Evolutionary conservation across 2,329 filamentous ascomycete genomes (phyloP), one percentile per base, ranked within the genome.

Genomic region (Ophiostoma ulmi): DNA sequence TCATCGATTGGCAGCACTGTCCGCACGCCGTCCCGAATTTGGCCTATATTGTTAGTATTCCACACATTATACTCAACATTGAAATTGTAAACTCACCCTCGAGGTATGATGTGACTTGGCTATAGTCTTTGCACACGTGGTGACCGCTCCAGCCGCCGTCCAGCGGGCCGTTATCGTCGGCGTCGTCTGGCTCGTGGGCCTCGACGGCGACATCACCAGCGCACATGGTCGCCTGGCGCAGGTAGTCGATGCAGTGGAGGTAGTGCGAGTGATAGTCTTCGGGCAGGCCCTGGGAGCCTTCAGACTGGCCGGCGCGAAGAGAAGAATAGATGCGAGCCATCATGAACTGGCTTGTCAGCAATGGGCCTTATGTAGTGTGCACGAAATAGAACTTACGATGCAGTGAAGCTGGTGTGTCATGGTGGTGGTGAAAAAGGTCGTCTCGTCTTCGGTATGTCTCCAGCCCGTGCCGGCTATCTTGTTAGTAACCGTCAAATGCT

Each of bases 391-490:
- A 69, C 78, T 70, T 74, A 81, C 79, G 0, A 81, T 76, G 69
- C 80, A 81, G 71, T 81, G 80, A 39, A 81, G 74, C 73, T 81
- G 79, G 73, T 81, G 80, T 11, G 80, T 81, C 73, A 80, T 78
- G 3, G 80, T 79, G 2, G 79, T 81, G 1, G 80, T 81, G 71
- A 80, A 81, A 61, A 80, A 80, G 1, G 78, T 79, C 72, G 77
- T 77, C 39, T 78, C 74, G 0, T 74, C 77, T 35, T 79, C 75
- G 0, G 75, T 72, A 67, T 74, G 76, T 13, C 77, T 77, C 69
- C 80, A 81, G 0, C 80, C 80, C 68, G 79, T 79, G n/a, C 79
- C 79, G 77, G 63, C 63, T 65, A 8, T 63, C 35, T 61, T 14
- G 10, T 64, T 6, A 10, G 22, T 10, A 31, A 31, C 2, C 31